These are phyloP conservation scores for Biscogniauxia sp. DNA, from an alignment of 2,329 filamentous ascomycete genomes.

Conservation along the genomic window DNA sequence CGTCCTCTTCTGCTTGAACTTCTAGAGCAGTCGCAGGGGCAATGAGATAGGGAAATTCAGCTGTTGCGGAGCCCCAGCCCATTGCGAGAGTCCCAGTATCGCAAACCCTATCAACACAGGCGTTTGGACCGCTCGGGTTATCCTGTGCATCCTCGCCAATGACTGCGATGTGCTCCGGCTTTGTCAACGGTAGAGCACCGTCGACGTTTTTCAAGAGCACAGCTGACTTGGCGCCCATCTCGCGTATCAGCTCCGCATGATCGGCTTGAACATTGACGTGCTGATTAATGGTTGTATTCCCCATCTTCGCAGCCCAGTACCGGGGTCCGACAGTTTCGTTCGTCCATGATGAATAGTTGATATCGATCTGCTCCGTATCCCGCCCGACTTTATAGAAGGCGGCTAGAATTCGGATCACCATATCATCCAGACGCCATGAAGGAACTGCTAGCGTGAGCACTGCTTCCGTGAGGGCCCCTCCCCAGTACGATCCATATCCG, in stretches of 20 bases:
- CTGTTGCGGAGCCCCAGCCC: constrained; percentile 74
- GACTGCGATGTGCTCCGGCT: constrained; percentile 69
- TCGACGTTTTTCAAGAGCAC: constrained; percentile 75
- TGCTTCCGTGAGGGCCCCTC: constrained; percentile 25
- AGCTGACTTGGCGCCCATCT: constrained; percentile 75
- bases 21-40: constrained; percentile 70
- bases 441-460: constrained; percentile 18
- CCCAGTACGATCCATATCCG: constrained; percentile 31
- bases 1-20: constrained; percentile 57
- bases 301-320: constrained; percentile 60
- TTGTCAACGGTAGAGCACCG: constrained; percentile 39
- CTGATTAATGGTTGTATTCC: constrained; percentile 67
- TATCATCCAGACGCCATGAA: constrained; percentile 58
- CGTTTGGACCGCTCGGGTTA: constrained; percentile 74
- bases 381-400: constrained; percentile 64
- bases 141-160: constrained; percentile 81
- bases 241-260: constrained; percentile 69
- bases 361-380: constrained; percentile 46
- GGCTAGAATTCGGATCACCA: constrained; percentile 78
- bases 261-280: constrained; percentile 74
- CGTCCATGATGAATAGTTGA: constrained; percentile 90
- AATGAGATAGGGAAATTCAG: constrained; percentile 71
- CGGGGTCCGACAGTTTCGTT: constrained; percentile 68
- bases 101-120: constrained; percentile 67
- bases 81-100: constrained; percentile 63